Evolutionary conservation across 345 rosid genomes (phyloP).

Genomic region (Citrus trifoliata): DNA sequence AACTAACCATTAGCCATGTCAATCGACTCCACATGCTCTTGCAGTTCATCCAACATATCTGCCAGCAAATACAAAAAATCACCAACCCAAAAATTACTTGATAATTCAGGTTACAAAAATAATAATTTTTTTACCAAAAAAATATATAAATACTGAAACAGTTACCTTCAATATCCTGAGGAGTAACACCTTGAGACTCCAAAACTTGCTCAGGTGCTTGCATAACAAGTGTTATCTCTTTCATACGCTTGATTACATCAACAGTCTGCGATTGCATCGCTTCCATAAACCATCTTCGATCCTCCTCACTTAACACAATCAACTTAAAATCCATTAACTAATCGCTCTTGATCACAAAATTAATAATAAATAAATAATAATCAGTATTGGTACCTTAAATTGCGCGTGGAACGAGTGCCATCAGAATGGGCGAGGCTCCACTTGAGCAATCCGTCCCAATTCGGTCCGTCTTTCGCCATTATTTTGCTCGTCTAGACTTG

Average conservation of each 20-base stretch:
- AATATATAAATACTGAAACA: background rate
- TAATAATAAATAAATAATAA: background rate
- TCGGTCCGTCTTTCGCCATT: conserved; percentile 80
- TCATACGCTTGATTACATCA: conserved; percentile 81
- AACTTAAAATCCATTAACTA: background rate
- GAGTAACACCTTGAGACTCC: conserved; percentile 75
- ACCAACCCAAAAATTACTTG: background rate
- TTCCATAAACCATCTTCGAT: conserved; percentile 89
- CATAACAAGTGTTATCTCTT: conserved; percentile 80
- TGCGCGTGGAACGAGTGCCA: conserved; percentile 53
- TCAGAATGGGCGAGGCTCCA: conserved; percentile 95
- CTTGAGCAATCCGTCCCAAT: conserved; percentile 90
- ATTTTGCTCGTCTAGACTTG: background rate
- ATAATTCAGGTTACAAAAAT: background rate
- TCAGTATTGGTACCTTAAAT: conserved; percentile 44
- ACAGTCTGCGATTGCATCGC: conserved; percentile 82
- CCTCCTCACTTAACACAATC: conserved; percentile 61
- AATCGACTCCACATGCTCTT: conserved; percentile 61
- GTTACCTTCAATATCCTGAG: conserved; percentile 71
- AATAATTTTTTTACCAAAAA: background rate
- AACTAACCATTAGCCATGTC: conserved; percentile 58
- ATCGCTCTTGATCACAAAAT: background rate
- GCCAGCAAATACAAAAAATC: conserved; percentile 6
- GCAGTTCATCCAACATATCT: conserved; percentile 71
- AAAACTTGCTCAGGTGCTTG: conserved; percentile 60